A percentile compares a stretch with the other conserved stretches of the same genome.
Conservation (phyloP, 805 yeast genomes). For the Metschnikowia henanensis region DNA sequence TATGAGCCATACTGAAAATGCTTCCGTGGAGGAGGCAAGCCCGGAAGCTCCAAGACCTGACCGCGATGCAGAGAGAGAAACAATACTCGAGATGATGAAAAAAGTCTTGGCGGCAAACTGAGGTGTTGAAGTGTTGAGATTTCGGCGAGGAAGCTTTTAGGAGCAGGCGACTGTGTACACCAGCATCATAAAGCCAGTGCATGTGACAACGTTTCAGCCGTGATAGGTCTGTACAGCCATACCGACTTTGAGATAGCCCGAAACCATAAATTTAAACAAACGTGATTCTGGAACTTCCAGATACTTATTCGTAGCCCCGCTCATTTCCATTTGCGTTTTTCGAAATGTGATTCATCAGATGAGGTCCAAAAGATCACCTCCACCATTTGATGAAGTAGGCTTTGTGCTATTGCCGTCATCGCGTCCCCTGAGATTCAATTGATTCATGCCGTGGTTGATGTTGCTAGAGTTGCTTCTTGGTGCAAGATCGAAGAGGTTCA, state of each 20-base stretch:
- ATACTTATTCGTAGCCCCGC: too few species aligned
- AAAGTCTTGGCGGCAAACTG: neutral
- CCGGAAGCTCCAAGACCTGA: neutral
- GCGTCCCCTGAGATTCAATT: constrained; percentile 13
- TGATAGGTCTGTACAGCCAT: too few species aligned
- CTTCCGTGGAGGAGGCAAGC: neutral
- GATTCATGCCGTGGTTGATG: constrained; percentile 12
- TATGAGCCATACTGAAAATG: neutral
- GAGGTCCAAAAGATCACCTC: constrained; percentile 39
- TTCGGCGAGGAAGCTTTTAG: too few species aligned
- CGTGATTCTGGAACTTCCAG: too few species aligned
- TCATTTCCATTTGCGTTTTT: too few species aligned
- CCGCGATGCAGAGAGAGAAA: neutral
- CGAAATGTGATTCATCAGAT: constrained; percentile 21
- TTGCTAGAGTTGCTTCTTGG: constrained; percentile 5
- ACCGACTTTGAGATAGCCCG: too few species aligned
- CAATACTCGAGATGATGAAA: neutral
- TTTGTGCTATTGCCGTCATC: constrained; percentile 8
- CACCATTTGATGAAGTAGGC: constrained; percentile 2
- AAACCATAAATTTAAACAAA: too few species aligned
- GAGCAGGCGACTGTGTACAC: too few species aligned
- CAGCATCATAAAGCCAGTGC: too few species aligned
- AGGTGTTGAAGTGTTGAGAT: neutral
- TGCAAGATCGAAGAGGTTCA: constrained; percentile 41
- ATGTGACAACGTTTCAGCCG: too few species aligned